Evolutionary conservation across 1,284 basidiomycete species (phyloP).

Genomic region (Xanthoconium separans): DNA sequence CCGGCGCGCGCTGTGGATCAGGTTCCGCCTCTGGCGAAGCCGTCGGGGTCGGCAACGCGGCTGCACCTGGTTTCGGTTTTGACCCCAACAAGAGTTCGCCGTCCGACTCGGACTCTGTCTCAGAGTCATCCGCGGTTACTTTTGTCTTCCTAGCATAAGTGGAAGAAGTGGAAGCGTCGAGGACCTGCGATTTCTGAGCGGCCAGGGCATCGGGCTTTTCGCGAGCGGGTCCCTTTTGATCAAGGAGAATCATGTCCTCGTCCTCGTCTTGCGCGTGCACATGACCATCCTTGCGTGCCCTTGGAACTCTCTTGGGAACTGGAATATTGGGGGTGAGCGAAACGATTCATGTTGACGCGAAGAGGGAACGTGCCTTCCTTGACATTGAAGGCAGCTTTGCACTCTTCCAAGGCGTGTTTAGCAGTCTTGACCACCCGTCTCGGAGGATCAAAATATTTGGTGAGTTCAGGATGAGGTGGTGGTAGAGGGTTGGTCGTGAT

Average conservation of each 20-base stretch:
- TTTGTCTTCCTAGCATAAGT: constrained; percentile 31
- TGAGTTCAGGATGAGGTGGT: constrained; percentile 81
- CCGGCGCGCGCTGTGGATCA: constrained; percentile 45
- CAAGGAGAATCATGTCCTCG: constrained; percentile 61
- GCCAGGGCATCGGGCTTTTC: constrained; percentile 7
- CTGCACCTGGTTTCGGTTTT: constrained; percentile 14
- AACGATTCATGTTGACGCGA: background rate
- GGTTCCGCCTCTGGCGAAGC: constrained; percentile 45
- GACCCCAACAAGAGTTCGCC: constrained; percentile 33
- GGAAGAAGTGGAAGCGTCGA: background rate
- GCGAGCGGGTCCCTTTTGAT: constrained; percentile 41
- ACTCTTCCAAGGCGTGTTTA: constrained; percentile 54
- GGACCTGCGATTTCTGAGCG: constrained; percentile 6
- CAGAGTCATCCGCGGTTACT: constrained; percentile 37
- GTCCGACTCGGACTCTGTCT: constrained; percentile 44
- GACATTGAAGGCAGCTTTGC: constrained; percentile 69
- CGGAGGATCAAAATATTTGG: constrained; percentile 84
- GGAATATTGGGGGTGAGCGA: constrained; percentile 5
- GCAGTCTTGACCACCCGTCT: constrained; percentile 62
- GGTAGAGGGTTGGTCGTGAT: constrained; percentile 74
- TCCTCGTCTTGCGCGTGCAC: constrained; percentile 61
- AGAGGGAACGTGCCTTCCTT: constrained; percentile 54
- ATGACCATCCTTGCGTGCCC: constrained; percentile 56
- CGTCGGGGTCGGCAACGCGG: constrained; percentile 46
- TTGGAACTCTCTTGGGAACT: constrained; percentile 59